phyloP scores from a whole-genome alignment of 1,284 basidiomycete species.

The Cutaneotrichosporon sp. region DNA sequence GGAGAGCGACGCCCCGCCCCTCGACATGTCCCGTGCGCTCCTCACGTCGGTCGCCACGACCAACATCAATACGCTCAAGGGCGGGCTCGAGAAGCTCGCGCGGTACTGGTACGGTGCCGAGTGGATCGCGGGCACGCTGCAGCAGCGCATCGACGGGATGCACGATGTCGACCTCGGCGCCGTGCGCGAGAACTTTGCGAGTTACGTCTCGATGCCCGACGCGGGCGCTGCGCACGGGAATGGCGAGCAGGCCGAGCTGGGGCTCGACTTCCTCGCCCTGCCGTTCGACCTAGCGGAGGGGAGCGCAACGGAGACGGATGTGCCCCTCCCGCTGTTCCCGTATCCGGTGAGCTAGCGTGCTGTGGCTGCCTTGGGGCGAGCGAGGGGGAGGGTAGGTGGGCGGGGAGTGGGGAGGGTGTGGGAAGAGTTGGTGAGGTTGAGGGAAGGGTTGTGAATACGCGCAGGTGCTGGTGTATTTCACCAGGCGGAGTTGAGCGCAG shows the following conservation, averaged over 20 bases:
- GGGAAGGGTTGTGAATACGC: too few species aligned
- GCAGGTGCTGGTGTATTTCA: too few species aligned
- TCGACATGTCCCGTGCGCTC: constrained; percentile 24
- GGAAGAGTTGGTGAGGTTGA: too few species aligned
- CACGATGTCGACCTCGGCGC: constrained; percentile 25
- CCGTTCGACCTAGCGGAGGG: constrained; percentile 27
- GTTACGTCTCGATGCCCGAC: constrained; percentile 31
- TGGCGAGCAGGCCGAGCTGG: not conserved
- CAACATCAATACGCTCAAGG: constrained; percentile 29
- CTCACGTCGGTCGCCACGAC: constrained; percentile 25
- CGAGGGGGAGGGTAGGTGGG: too few species aligned
- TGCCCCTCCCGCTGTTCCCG: constrained; percentile 23
- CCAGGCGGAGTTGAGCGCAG: too few species aligned
- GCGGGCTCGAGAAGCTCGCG: constrained; percentile 27
- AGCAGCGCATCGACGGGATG: constrained; percentile 28
- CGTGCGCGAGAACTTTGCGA: constrained; percentile 28
- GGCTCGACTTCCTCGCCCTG: constrained; percentile 23
- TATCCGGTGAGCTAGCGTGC: constrained; percentile 2
- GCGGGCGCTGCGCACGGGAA: constrained; percentile 25
- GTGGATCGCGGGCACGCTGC: constrained; percentile 29
- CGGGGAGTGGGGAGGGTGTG: too few species aligned
- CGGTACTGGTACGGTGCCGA: constrained; percentile 30
- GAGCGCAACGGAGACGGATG: constrained; percentile 24
- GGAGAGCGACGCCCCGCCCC: not conserved
- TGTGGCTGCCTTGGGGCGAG: too few species aligned